Base-by-base conservation (phyloP, 1,139 yeast genomes). In the Geotrichum phurueaensis region DNA sequence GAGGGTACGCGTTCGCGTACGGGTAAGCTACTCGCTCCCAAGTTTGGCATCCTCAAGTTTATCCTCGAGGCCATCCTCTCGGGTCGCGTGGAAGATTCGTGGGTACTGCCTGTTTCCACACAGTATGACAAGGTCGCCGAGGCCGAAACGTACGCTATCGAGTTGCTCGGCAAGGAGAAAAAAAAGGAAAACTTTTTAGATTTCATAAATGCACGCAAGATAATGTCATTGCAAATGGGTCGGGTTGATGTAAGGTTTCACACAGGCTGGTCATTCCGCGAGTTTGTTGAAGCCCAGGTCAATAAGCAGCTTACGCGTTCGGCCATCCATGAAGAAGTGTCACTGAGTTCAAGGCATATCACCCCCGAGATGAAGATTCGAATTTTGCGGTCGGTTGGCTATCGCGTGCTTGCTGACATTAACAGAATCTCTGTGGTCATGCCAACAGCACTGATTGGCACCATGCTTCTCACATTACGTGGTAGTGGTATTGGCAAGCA, bases 1-100 rank as follows among this genome's bases (percentile, higher is more conserved):
- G 89, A 84, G 69, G 89, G 89, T 22, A 83, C 87, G 1, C 78
- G 89, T 60, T 84, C 88, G 2, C 78, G 89, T 65, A 85, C 84
- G 61, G 89, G 89, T 18, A 84, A 84, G 68, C 74, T 84, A 57
- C 75, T 85, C 49, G 78, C 85, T 31, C 89, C 89, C 10, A 85
- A 84, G 68, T 84, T 82, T 67, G 89, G 89, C 18, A 81, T 84
- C 62, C 76, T 84, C 65, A 84, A 84, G 71, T 79, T 80, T 61
- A 75, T 81, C 51, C 73, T 79, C 55, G 85, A 81, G 62, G 71
- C 81, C 13, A 74, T 81, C 52, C 78, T 81, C 60, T 71, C 78
- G 23, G 76, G 79, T 12, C 70, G 74, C 10, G 79, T 79, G 13
- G 75, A 77, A n/a, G 83, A 81, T 64, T 65, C 75, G 15, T 72